Conservation (phyloP, 164 flowering plant species). For the Berberis vulgaris region DNA sequence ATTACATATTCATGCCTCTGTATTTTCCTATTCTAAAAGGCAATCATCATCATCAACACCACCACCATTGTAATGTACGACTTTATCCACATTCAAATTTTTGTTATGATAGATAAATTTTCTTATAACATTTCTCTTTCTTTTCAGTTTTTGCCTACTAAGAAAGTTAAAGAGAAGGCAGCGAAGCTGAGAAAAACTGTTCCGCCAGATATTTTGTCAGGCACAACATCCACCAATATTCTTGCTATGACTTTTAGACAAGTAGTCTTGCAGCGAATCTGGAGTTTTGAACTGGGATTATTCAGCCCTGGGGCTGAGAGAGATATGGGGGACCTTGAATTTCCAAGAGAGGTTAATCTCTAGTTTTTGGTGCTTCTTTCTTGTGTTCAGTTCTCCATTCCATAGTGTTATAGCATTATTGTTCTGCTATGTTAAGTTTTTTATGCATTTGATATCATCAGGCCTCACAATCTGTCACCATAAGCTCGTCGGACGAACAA, state of each 20-base stretch:
- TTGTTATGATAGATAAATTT: too few species aligned
- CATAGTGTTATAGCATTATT: not conserved
- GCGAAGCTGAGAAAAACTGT: conserved; percentile 42
- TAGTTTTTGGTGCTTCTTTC: not conserved
- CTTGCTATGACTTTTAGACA: conserved; percentile 93
- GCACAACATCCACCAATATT: conserved; percentile 44
- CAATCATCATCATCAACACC: not conserved
- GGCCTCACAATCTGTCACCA: conserved; percentile 47
- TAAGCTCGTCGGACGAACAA: conserved; percentile 58
- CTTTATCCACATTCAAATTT: too few species aligned
- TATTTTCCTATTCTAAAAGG: too few species aligned
- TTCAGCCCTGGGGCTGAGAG: conserved; percentile 64
- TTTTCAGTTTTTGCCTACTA: conserved; percentile 69
- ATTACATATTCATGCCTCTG: too few species aligned
- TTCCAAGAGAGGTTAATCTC: conserved; percentile 58
- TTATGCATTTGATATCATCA: conserved; percentile 34
- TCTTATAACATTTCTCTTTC: not conserved
- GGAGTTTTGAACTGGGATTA: conserved; percentile 63
- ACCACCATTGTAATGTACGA: not conserved
- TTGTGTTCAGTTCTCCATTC: not conserved
- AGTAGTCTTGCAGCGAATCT: conserved; percentile 60
- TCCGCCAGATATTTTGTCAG: conserved; percentile 37
- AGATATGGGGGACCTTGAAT: conserved; percentile 71
- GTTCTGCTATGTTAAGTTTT: conserved; percentile 45
- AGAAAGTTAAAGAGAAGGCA: conserved; percentile 75